Conservation (phyloP, 352 stramenopile genomes). For the Albugo candida region DNA sequence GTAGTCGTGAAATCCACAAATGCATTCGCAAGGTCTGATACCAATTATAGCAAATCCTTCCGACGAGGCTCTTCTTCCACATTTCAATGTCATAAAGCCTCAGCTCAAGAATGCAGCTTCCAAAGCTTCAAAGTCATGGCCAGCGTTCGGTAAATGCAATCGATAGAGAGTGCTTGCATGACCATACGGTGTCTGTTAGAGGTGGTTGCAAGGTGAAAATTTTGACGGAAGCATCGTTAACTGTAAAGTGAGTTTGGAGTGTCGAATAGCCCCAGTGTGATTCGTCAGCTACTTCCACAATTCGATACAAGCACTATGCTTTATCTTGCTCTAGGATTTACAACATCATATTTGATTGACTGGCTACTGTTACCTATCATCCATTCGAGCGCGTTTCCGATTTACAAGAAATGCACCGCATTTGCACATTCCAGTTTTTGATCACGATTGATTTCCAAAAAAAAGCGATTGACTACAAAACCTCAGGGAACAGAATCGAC, state of each 20-base stretch:
- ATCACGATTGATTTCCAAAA: constrained; percentile 47
- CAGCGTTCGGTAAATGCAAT: constrained; percentile 23
- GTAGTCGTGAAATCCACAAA: constrained; percentile 81
- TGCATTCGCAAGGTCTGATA: constrained; percentile 86
- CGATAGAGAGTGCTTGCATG: not conserved
- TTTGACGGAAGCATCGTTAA: not conserved
- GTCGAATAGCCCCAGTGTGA: not conserved
- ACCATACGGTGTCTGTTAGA: not conserved
- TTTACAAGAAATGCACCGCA: constrained; percentile 12
- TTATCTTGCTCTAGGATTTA: not conserved
- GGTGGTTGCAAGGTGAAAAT: not conserved
- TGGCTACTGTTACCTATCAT: constrained; percentile 38
- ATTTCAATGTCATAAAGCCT: constrained; percentile 75
- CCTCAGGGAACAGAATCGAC: constrained; percentile 9
- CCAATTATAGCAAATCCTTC: constrained; percentile 99
- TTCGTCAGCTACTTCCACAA: not conserved
- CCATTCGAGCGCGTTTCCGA: constrained; percentile 73
- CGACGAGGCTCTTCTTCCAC: constrained; percentile 93
- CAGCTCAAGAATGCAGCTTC: constrained; percentile 63
- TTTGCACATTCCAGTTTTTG: constrained; percentile 42
- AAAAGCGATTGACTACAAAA: not conserved
- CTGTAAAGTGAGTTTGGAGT: constrained; percentile 1
- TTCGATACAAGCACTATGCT: constrained; percentile 35
- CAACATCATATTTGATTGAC: constrained; percentile 2
- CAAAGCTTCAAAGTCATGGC: constrained; percentile 55